Conservation (phyloP, 768 basidiomycete species). For the Pulveroboletus sp. region DNA sequence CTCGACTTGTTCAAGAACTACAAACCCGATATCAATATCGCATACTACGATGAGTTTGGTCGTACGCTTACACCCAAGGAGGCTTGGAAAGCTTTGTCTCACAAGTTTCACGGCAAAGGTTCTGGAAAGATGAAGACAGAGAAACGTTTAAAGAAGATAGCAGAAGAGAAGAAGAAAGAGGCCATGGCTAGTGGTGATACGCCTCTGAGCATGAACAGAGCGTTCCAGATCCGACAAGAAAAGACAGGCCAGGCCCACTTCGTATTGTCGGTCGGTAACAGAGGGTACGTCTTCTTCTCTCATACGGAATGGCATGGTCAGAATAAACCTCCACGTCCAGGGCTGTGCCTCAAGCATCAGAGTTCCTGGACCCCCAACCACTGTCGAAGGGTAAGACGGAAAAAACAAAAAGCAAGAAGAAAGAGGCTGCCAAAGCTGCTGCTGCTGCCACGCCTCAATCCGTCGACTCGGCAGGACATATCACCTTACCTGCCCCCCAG, state of each 20-base stretch:
- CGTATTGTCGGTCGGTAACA: slow-evolving; percentile 88
- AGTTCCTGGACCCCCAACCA: slow-evolving; percentile 77
- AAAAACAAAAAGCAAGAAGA: slow-evolving; percentile 76
- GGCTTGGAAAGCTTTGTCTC: slow-evolving; percentile 96
- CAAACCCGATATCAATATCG: slow-evolving; percentile 95
- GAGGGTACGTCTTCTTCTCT: slow-evolving; percentile 55
- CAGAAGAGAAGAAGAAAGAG: slow-evolving; percentile 92
- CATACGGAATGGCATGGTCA: background rate
- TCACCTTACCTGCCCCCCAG: slow-evolving; percentile 63
- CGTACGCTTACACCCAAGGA: slow-evolving; percentile 86
- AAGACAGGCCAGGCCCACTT: slow-evolving; percentile 96
- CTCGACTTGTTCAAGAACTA: slow-evolving; percentile 87
- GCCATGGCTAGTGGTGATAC: slow-evolving; percentile 96
- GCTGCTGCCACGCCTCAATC: slow-evolving; percentile 35
- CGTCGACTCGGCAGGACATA: slow-evolving; percentile 56
- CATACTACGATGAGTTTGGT: slow-evolving; percentile 96
- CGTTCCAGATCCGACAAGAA: slow-evolving; percentile 90
- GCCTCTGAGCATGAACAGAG: slow-evolving; percentile 89
- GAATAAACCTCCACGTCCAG: slow-evolving; percentile 36
- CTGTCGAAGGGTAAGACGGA: slow-evolving; percentile 81
- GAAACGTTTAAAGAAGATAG: slow-evolving; percentile 93
- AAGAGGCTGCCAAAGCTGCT: slow-evolving; percentile 50
- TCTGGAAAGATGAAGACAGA: slow-evolving; percentile 97
- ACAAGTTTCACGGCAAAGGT: slow-evolving; percentile 98
- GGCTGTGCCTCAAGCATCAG: slow-evolving; percentile 80